These are phyloP conservation scores for Pueraria montana DNA, from an alignment of 306 rosid genomes.

Conservation along the genomic window DNA sequence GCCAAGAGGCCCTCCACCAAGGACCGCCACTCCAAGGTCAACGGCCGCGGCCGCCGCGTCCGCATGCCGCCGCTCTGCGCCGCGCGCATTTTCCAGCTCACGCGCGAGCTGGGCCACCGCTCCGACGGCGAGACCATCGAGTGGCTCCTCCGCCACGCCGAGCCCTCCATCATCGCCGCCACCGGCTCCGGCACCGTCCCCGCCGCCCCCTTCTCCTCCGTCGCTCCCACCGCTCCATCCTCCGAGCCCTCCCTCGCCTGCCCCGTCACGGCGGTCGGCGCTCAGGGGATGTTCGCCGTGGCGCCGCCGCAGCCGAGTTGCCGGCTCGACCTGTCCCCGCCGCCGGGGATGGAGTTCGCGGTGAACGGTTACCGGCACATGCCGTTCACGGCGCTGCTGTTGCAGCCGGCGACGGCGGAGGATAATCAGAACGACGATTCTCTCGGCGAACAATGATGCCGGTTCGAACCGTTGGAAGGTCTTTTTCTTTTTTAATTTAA, in stretches of 20 bases:
- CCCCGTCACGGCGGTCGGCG: constrained; percentile 42
- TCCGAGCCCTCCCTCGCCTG: constrained; percentile 55
- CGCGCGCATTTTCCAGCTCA: constrained; percentile 89
- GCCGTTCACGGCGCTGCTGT: constrained; percentile 88
- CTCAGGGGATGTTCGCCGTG: constrained; percentile 57
- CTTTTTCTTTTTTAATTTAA: neutral
- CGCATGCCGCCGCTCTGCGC: constrained; percentile 98
- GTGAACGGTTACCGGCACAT: constrained; percentile 64
- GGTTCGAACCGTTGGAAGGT: neutral
- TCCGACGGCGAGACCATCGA: constrained; percentile 97
- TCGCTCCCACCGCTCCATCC: constrained; percentile 43
- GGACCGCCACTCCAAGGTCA: constrained; percentile 96
- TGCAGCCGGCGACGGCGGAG: constrained; percentile 72
- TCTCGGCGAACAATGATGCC: constrained; percentile 55
- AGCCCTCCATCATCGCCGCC: constrained; percentile 83
- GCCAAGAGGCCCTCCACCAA: constrained; percentile 49
- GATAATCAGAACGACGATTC: constrained; percentile 64
- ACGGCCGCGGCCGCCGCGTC: constrained; percentile 94
- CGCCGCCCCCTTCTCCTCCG: constrained; percentile 54
- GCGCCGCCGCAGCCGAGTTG: constrained; percentile 66
- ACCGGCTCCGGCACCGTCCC: constrained; percentile 89
- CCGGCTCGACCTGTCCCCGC: constrained; percentile 72
- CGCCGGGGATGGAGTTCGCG: constrained; percentile 60
- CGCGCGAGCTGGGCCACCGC: constrained; percentile 95
- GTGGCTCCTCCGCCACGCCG: constrained; percentile 96